phyloP scores from a whole-genome alignment of 192 early-diverging fungal genomes.

The Martensiomyces pterosporus region DNA sequence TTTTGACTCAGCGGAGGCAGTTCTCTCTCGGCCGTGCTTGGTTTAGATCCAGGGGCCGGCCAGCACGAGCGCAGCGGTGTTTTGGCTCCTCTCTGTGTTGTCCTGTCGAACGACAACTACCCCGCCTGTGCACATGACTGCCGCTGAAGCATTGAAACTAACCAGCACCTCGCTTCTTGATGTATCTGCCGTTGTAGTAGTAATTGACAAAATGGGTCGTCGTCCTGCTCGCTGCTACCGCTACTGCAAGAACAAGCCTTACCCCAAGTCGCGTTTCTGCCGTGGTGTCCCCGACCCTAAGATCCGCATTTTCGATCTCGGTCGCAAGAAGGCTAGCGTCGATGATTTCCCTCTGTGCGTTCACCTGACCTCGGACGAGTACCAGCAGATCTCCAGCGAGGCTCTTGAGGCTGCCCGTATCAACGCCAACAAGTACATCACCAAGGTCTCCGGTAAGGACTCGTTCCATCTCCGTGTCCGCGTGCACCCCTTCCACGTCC shows the following conservation, averaged over 20 bases:
- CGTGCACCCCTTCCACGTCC: conserved; percentile 98
- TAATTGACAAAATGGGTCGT: conserved; percentile 80
- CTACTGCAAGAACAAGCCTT: conserved; percentile 99
- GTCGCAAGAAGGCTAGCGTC: conserved; percentile 94
- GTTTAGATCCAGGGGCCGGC: too few species aligned
- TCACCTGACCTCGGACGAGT: conserved; percentile 95
- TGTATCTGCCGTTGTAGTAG: too few species aligned
- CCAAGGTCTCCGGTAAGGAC: conserved; percentile 95
- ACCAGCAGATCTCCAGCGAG: conserved; percentile 98
- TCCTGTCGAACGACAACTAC: too few species aligned
- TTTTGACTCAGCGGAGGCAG: too few species aligned
- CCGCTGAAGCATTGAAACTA: too few species aligned
- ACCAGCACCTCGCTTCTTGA: too few species aligned
- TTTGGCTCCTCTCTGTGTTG: too few species aligned
- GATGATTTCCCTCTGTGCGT: conserved; percentile 98
- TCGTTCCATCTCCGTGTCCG: conserved; percentile 99
- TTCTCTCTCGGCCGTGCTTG: too few species aligned
- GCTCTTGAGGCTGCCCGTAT: conserved; percentile 98
- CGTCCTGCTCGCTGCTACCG: conserved; percentile 99
- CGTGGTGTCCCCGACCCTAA: conserved; percentile 99
- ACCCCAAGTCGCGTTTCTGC: conserved; percentile 97
- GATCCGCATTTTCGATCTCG: conserved; percentile 96
- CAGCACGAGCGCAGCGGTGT: too few species aligned
- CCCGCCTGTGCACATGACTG: too few species aligned
- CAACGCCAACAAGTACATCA: conserved; percentile 97